Conservation (phyloP, 129 eudicot genomes). For the Oenanthe sinensis region DNA sequence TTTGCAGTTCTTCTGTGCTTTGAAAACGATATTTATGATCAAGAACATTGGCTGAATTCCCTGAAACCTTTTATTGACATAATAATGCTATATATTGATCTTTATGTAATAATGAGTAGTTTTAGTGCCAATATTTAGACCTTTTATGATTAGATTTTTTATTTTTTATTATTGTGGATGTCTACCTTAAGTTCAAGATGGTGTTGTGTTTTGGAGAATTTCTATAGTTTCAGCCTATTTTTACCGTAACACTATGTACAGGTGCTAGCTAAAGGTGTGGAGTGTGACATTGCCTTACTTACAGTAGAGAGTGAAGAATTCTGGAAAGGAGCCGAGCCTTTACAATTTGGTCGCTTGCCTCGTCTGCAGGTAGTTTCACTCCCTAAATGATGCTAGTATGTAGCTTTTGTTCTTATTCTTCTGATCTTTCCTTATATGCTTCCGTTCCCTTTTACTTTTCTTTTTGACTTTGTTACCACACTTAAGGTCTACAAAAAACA, state of each 20-base stretch:
- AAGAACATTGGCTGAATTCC: background rate
- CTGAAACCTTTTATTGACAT: background rate
- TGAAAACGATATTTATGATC: background rate
- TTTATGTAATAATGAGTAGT: background rate
- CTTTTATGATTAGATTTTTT: background rate
- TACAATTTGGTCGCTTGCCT: constrained; percentile 75
- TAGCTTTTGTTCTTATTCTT: background rate
- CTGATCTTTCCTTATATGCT: background rate
- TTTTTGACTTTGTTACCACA: background rate
- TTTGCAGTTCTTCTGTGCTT: background rate
- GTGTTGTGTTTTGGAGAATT: background rate
- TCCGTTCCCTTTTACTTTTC: background rate
- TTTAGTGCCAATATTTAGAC: background rate
- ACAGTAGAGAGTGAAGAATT: constrained; percentile 79
- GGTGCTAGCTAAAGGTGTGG: constrained; percentile 92
- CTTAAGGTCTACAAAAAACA: background rate
- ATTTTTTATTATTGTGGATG: background rate
- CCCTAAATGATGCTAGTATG: constrained; percentile 8
- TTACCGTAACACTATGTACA: constrained; percentile 21
- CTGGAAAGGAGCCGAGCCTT: constrained; percentile 89
- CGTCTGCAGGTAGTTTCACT: constrained; percentile 68
- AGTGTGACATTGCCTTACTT: constrained; percentile 94
- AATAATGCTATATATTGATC: background rate
- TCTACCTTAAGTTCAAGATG: background rate
- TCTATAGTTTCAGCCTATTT: constrained; percentile 17